phyloP scores from a whole-genome alignment of 306 rosid genomes.

The Quercus agrifolia region DNA sequence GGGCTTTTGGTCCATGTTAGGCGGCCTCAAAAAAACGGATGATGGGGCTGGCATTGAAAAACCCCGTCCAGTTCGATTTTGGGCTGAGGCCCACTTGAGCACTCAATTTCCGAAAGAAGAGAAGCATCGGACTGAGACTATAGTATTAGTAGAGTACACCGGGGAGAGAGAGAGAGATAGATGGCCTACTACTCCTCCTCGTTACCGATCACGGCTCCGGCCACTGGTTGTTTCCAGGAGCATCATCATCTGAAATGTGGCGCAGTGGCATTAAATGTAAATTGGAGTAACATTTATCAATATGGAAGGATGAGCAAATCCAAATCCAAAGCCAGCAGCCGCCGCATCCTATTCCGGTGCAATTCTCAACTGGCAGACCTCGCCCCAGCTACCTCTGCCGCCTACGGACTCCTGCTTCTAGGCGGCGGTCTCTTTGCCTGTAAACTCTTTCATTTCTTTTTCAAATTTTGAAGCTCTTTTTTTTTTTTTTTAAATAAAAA shows the following conservation, averaged over 20 bases:
- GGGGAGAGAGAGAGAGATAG: background rate
- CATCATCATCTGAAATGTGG: background rate
- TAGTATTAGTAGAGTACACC: too few species aligned
- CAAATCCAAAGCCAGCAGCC: background rate
- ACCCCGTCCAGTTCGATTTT: too few species aligned
- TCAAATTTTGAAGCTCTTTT: too few species aligned
- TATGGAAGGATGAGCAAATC: background rate
- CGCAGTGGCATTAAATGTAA: background rate
- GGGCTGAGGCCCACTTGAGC: too few species aligned
- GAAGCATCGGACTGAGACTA: too few species aligned
- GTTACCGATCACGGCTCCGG: background rate
- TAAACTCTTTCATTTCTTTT: background rate
- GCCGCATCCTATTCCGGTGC: background rate
- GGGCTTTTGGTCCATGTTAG: too few species aligned
- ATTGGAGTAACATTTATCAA: background rate
- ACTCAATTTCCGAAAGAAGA: too few species aligned
- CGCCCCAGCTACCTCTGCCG: slow-evolving; percentile 13
- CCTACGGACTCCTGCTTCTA: slow-evolving; percentile 22
- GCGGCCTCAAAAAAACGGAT: too few species aligned
- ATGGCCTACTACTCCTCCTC: background rate
- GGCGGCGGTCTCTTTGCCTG: slow-evolving; percentile 29
- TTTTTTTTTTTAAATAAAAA: too few species aligned
- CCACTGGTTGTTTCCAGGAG: background rate
- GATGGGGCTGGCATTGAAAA: too few species aligned
- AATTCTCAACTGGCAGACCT: slow-evolving; percentile 11